Evolutionary conservation across 2,329 filamentous ascomycete genomes (phyloP).

Genomic region (Lachnellula subtilissima): DNA sequence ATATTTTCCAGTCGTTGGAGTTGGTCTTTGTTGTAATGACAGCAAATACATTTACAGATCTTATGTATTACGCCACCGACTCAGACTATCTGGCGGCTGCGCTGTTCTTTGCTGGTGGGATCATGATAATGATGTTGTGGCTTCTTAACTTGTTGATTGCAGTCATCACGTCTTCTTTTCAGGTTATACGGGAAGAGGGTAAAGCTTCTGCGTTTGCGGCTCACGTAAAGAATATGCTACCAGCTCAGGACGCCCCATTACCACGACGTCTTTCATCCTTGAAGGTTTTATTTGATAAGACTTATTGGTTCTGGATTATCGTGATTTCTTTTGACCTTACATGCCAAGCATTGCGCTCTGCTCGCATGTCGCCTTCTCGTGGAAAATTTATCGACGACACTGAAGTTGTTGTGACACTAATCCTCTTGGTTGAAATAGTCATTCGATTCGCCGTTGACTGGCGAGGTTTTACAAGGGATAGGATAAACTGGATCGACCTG

Average conservation of each 20-base stretch:
- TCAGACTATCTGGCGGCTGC: constrained; percentile 86
- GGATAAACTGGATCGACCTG: constrained; percentile 76
- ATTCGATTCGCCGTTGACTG: constrained; percentile 75
- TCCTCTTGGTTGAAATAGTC: constrained; percentile 77
- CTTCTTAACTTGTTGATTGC: constrained; percentile 91
- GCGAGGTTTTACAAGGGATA: constrained; percentile 70
- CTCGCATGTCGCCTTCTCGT: constrained; percentile 62
- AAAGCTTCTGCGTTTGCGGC: constrained; percentile 88
- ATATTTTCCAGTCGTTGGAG: constrained; percentile 86
- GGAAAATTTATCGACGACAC: constrained; percentile 62
- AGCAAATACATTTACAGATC: constrained; percentile 90
- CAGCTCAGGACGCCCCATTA: constrained; percentile 29
- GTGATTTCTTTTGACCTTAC: constrained; percentile 79
- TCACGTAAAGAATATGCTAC: constrained; percentile 48
- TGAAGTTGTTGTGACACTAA: constrained; percentile 70
- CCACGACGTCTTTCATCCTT: constrained; percentile 45
- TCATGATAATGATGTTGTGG: constrained; percentile 94
- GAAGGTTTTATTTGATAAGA: constrained; percentile 71
- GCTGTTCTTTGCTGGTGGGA: constrained; percentile 67
- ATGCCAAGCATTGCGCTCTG: constrained; percentile 71
- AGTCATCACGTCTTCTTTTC: constrained; percentile 97
- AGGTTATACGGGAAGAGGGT: constrained; percentile 95
- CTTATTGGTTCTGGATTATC: constrained; percentile 70
- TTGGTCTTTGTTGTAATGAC: constrained; percentile 98
- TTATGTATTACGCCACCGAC: constrained; percentile 90